Percentiles rank a stretch among this genome's conserved stretches.
These are phyloP conservation scores for Friedmanniomyces simplex DNA, from an alignment of 495 filamentous ascomycete species.

Conservation along the genomic window DNA sequence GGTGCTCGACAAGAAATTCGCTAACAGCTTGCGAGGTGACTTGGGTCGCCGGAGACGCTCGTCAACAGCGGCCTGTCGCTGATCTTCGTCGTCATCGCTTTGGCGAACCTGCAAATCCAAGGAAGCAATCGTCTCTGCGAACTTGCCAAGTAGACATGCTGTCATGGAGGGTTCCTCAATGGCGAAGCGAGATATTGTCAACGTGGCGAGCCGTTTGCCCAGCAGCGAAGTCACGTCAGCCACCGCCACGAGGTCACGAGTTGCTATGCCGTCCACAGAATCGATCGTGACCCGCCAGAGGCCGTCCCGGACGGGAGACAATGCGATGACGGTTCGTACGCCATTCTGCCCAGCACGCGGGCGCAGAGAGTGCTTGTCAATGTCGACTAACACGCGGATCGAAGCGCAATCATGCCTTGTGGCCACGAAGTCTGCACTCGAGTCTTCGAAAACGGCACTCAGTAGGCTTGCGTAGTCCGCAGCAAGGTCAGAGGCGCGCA, in stretches of 20 bases:
- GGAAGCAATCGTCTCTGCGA: slow-evolving; percentile 64
- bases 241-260: slow-evolving; percentile 55
- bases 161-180: slow-evolving; percentile 58
- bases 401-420: slow-evolving; percentile 39
- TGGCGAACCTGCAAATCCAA: slow-evolving; percentile 41
- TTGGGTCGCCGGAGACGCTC: slow-evolving; percentile 54
- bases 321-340: slow-evolving; percentile 38
- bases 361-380: slow-evolving; percentile 45
- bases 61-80: slow-evolving; percentile 30
- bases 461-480: slow-evolving; percentile 55
- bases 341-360: slow-evolving; percentile 56
- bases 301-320: slow-evolving; percentile 30
- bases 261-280: slow-evolving; percentile 50
- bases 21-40: slow-evolving; percentile 85
- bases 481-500: slow-evolving; percentile 52
- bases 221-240: slow-evolving; percentile 61
- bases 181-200: slow-evolving; percentile 1
- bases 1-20: slow-evolving; percentile 51
- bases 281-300: slow-evolving; percentile 50
- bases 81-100: slow-evolving; percentile 41
- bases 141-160: slow-evolving; percentile 50
- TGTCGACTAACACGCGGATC: slow-evolving; percentile 52
- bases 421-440: slow-evolving; percentile 1
- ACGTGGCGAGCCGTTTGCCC: slow-evolving; percentile 38
- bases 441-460: slow-evolving; percentile 66